A percentile compares a stretch with the other conserved stretches of the same genome.
These are phyloP conservation scores for Sphaerulina vaccinii DNA, from an alignment of 2,329 filamentous ascomycete species.

Conservation along the genomic window DNA sequence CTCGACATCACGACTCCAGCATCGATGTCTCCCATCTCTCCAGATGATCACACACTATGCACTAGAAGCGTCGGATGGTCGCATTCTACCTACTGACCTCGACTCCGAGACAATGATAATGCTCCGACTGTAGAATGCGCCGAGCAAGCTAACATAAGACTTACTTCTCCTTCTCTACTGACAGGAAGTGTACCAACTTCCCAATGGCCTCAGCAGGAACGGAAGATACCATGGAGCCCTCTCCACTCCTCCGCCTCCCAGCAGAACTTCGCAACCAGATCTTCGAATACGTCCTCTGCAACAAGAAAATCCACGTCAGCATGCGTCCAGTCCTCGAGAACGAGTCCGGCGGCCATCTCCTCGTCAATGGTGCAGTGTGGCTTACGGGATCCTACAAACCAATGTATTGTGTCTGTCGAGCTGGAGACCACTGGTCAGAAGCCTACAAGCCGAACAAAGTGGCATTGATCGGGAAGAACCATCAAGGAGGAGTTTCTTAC, in stretches of 20 bases:
- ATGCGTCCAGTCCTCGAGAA: conserved; percentile 12
- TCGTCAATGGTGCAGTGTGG: background rate
- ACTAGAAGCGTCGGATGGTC: too few species aligned
- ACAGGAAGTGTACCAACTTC: background rate
- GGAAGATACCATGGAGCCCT: background rate
- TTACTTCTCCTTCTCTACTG: background rate
- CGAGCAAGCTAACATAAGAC: too few species aligned
- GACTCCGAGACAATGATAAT: too few species aligned
- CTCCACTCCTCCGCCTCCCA: conserved; percentile 19
- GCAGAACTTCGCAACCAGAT: conserved; percentile 21
- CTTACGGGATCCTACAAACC: conserved; percentile 11
- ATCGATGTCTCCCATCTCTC: background rate
- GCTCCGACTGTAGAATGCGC: too few species aligned
- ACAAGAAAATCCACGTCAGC: conserved; percentile 17
- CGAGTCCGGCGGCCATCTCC: conserved; percentile 14
- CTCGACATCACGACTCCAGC: background rate
- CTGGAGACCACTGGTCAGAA: background rate
- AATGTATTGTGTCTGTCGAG: conserved; percentile 17
- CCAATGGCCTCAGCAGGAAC: background rate
- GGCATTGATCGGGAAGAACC: background rate
- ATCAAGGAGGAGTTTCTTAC: background rate
- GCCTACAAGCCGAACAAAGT: conserved; percentile 3
- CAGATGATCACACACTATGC: background rate
- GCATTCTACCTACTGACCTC: too few species aligned
- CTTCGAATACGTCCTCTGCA: conserved; percentile 19